Evolutionary conservation across 140 eudicot species (phyloP), one percentile per base, ranked within the genome.

Genomic region (Ambrosia hybrid): DNA sequence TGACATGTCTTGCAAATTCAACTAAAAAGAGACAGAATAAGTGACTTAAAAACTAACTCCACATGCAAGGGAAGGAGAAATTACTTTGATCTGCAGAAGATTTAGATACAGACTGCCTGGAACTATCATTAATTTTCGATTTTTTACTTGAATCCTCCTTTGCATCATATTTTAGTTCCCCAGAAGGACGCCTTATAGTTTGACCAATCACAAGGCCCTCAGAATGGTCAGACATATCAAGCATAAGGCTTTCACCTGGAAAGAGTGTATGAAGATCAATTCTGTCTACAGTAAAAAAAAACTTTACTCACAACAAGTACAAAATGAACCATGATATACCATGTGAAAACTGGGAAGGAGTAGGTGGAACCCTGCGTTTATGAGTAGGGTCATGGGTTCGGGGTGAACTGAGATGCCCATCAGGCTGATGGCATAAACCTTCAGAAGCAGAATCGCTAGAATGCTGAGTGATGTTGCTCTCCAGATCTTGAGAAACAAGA

Each of bases 241-340:
- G 85, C 69, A 88, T 74, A 79, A 86, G 83, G 59, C 91, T 86
- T 80, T 85, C 96, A 74, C 88, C 98, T 93, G 86, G 51, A 67
- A 12, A 53, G 60, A 82, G 51, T 10, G 68, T 67, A 14, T 48
- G 48, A 12, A 67, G 30, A 49, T 68, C 37, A 66, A 17, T 79
- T 67, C 53, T 57, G 36, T 60, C 52, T 21, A 59, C 60, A 17
- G 62, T 67, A 60, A 74, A 38, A 60, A 74, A 38, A 67, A 73
- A 74, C 30, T 51, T 48, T 73, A 76, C 30, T 75, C 33, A 60
- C 17, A 58, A 46, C 53, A 74, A 73, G 38, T 51, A 36, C 9
- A 52, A 13, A 43, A 39, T 45, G 61, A 62, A 14, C 46, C 67
- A 55, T 68, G 43, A 48, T 66, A 67, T 87, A 85, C 96, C 87